A percentile compares a stretch with the other conserved stretches of the same genome.
phyloP scores from a whole-genome alignment of 176 grass and related monocot genomes.

The Canna indica region DNA sequence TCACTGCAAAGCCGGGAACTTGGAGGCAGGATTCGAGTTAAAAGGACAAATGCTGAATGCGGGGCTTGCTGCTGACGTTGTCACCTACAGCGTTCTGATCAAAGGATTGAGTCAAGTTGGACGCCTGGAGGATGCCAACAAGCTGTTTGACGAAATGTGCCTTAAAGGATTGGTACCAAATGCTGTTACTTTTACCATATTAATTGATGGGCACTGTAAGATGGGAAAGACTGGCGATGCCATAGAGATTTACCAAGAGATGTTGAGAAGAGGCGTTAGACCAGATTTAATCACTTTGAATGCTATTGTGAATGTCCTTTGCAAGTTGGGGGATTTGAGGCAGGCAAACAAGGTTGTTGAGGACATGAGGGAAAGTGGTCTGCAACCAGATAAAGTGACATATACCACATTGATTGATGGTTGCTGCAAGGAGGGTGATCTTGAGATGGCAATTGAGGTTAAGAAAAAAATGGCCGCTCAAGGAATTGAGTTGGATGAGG shows the following conservation, averaged over 20 bases:
- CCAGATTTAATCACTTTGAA: slow-evolving; percentile 46
- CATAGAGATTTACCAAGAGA: slow-evolving; percentile 38
- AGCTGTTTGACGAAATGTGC: slow-evolving; percentile 44
- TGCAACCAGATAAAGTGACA: slow-evolving; percentile 51
- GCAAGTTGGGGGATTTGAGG: slow-evolving; percentile 39
- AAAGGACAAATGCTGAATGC: slow-evolving; percentile 22
- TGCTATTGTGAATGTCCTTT: slow-evolving; percentile 42
- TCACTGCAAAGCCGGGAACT: slow-evolving; percentile 27
- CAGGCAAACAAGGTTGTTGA: slow-evolving; percentile 34
- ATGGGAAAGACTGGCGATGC: slow-evolving; percentile 20
- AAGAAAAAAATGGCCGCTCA: slow-evolving; percentile 35
- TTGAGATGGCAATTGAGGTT: slow-evolving; percentile 41
- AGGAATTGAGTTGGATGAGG: slow-evolving; percentile 53
- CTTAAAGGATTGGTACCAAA: slow-evolving; percentile 31
- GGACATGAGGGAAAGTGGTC: slow-evolving; percentile 32
- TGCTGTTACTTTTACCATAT: slow-evolving; percentile 42
- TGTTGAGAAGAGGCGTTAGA: slow-evolving; percentile 24
- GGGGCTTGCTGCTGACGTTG: slow-evolving; percentile 31
- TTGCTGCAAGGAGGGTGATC: slow-evolving; percentile 54
- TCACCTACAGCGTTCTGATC: slow-evolving; percentile 42
- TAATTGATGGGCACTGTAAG: slow-evolving; percentile 55
- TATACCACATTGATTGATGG: slow-evolving; percentile 66
- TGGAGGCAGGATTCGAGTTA: slow-evolving; percentile 22
- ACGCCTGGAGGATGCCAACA: slow-evolving; percentile 26
- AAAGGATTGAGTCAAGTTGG: slow-evolving; percentile 33